Evolutionary conservation across 768 basidiomycete species (phyloP), one percentile per base, ranked within the genome.

Genomic region (Butyriboletus loyo): DNA sequence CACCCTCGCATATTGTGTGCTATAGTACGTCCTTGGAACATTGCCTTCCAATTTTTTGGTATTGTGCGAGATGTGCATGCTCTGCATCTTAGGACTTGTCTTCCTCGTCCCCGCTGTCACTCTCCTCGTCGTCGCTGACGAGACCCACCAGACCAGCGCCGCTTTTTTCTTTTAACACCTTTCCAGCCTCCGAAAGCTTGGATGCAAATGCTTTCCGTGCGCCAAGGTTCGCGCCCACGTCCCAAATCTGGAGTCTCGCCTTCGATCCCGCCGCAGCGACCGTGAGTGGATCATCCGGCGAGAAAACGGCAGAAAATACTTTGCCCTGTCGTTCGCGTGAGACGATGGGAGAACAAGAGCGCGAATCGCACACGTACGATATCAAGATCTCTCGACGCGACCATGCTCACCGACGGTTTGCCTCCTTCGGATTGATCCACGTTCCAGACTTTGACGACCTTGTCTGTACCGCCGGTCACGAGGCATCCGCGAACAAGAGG

Each of bases 361-460:
- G 7, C 38, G 17, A 49, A 31, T 43, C 25, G 15, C 27, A 78
- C 83, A 78, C 83, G 24, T 73, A 97, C 95, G 43, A 98, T 83
- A 32, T 93, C 94, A 21, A 99, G 78, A 71, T 99, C 94, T 51
- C 94, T 73, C 10, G 89, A 89, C 4, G 85, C 86, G 17, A 93
- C 92, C 57, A 96, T 76, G 66, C 85, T 89, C 64, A 96, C 89
- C 49, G 81, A 82, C 32, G 82, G 77, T 73, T 87, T 89, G 27
- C 80, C 84, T 7, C 74, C 76, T 17, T 70, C 71, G 17, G 77
- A 77, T 41, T 83, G 84, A 54, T 89, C 87, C 42, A 96, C 76
- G 64, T 98, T 98, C 97, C 97, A 99, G 5, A 98, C 77, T 70
- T 98, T 98, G 67, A 97, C 91, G 31, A 92, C 74, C 67, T 95